Evolutionary conservation across 164 flowering plant species (phyloP).

Genomic region (Protea cynaroides): DNA sequence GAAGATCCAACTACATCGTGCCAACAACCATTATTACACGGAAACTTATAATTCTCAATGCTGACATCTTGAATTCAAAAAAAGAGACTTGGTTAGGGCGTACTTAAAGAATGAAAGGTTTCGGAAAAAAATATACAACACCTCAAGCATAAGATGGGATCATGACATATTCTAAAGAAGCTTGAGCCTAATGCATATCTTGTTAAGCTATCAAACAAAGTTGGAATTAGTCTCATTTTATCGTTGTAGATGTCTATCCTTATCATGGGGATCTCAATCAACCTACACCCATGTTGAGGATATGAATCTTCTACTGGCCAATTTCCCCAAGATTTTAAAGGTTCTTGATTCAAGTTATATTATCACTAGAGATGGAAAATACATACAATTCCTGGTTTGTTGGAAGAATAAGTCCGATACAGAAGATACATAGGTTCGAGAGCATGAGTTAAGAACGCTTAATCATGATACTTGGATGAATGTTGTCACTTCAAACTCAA

Average conservation of each 20-base stretch:
- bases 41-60: neutral
- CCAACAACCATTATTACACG: no score
- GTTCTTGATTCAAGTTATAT: no score
- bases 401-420: neutral
- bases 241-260: neutral
- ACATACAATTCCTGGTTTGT: no score
- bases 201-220: neutral
- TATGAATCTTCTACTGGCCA: no score
- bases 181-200: neutral
- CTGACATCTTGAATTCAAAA: neutral
- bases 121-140: no score
- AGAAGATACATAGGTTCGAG: no score
- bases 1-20: neutral
- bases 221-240: neutral
- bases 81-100: slow-evolving; percentile 4
- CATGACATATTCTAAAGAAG: neutral
- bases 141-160: slow-evolving; percentile 1
- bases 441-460: no score
- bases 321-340: no score
- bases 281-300: no score
- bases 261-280: slow-evolving; percentile 2
- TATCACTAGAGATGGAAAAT: no score
- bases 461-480: no score
- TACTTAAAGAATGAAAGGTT: neutral
- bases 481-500: no score